phyloP scores from a whole-genome alignment of 2,329 filamentous ascomycete genomes.

The Penicillium italicum region DNA sequence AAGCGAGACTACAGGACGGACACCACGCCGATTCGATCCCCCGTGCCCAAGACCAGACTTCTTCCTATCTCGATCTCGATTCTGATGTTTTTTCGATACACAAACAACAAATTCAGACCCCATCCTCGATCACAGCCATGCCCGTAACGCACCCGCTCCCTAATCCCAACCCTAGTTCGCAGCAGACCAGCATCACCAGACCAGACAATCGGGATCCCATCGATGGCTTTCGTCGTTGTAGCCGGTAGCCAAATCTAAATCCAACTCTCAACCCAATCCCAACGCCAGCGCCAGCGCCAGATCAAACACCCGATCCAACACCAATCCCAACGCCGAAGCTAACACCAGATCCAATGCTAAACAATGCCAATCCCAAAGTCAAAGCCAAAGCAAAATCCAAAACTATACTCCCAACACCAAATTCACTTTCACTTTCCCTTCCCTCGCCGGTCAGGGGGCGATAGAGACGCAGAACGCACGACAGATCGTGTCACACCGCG shows the following conservation, averaged over 20 bases:
- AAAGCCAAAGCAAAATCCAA: not conserved
- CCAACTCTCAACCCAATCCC: not conserved
- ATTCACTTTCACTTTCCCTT: not conserved
- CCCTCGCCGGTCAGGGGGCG: not conserved
- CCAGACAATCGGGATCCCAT: not conserved
- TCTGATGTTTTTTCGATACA: not conserved
- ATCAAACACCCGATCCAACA: too few species aligned
- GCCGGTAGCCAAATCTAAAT: not conserved
- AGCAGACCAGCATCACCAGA: not conserved
- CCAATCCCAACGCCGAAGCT: not conserved
- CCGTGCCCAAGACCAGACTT: not conserved
- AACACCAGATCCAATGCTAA: too few species aligned
- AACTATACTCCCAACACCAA: not conserved
- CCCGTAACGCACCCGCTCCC: not conserved
- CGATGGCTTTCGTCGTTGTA: not conserved
- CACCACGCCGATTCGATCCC: not conserved
- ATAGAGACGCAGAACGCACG: not conserved
- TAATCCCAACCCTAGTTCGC: not conserved
- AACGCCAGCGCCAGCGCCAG: not conserved
- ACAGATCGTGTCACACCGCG: not conserved
- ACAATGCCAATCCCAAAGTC: not conserved
- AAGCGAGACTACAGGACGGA: not conserved
- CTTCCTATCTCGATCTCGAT: not conserved
- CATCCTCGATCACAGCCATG: not conserved
- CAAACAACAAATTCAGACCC: not conserved